These are phyloP conservation scores for Erigeron philadelphicus DNA, from an alignment of 140 eudicot species.

Conservation along the genomic window DNA sequence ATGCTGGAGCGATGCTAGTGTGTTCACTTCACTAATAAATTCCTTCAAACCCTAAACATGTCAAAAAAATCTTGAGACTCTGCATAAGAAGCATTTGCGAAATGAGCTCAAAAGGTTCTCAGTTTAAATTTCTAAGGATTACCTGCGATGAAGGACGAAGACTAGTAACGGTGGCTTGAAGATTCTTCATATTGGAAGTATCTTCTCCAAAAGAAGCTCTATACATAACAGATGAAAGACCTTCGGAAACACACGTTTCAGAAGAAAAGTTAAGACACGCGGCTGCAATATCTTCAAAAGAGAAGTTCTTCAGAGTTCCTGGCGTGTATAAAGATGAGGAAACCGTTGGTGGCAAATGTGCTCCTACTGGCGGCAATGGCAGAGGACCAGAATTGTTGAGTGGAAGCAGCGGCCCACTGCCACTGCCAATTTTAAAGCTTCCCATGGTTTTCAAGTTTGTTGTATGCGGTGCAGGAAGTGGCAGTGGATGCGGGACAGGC, in stretches of 20 bases:
- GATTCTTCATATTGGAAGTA: conserved; percentile 42
- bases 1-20: conserved; percentile 72
- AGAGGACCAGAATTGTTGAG: conserved; percentile 66
- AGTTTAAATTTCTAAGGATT: not conserved
- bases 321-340: conserved; percentile 36
- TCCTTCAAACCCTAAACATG: conserved; percentile 63
- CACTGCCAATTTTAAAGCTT: conserved; percentile 56
- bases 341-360: conserved; percentile 33
- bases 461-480: conserved; percentile 70
- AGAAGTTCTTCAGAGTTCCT: conserved; percentile 51
- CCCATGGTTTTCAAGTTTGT: conserved; percentile 46
- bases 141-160: conserved; percentile 81
- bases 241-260: conserved; percentile 2
- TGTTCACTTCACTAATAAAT: conserved; percentile 67
- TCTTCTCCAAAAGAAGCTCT: conserved; percentile 81
- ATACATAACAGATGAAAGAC: conserved; percentile 34
- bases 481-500: conserved; percentile 75
- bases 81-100: not conserved
- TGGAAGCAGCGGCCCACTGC: conserved; percentile 53
- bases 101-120: no score
- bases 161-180: conserved; percentile 89
- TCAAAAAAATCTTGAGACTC: conserved; percentile 7
- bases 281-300: conserved; percentile 75
- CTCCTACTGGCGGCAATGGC: conserved; percentile 65
- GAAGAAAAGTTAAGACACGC: conserved; percentile 89